phyloP scores from a whole-genome alignment of 805 yeast genomes.

The Naumovozyma castellii region DNA sequence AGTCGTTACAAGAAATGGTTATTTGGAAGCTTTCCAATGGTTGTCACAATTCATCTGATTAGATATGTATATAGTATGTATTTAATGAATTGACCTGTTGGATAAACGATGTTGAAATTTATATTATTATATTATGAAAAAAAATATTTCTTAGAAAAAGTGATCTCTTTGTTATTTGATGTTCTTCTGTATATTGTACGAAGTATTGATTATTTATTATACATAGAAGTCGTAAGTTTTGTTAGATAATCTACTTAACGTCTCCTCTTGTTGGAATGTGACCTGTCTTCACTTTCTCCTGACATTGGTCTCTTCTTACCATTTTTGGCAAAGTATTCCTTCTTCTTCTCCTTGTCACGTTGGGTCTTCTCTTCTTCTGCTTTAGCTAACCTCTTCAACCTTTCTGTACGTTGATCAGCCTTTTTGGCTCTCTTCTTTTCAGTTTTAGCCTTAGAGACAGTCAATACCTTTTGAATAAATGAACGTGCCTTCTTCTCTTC shows the following conservation, averaged over 20 bases:
- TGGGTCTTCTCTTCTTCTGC: slow-evolving; percentile 59
- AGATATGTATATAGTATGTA: too few species aligned
- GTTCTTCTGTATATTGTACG: not conserved
- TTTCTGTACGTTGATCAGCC: slow-evolving; percentile 63
- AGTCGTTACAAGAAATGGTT: slow-evolving; percentile 97
- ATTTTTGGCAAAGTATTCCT: slow-evolving; percentile 68
- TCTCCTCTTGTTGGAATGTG: slow-evolving; percentile 21
- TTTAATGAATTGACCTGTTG: too few species aligned
- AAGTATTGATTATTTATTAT: not conserved
- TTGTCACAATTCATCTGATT: slow-evolving; percentile 81
- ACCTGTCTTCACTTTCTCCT: slow-evolving; percentile 23
- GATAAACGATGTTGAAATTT: too few species aligned
- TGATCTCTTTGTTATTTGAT: not conserved
- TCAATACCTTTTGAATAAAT: slow-evolving; percentile 75
- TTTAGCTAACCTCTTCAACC: slow-evolving; percentile 68
- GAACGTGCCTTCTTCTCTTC: slow-evolving; percentile 91
- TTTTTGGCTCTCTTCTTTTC: slow-evolving; percentile 65
- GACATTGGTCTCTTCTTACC: slow-evolving; percentile 50
- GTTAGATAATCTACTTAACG: not conserved
- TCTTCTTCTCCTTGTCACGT: slow-evolving; percentile 75
- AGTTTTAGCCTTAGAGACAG: slow-evolving; percentile 79
- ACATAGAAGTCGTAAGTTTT: too few species aligned
- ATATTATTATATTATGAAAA: too few species aligned
- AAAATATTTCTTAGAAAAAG: too few species aligned
- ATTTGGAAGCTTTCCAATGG: slow-evolving; percentile 98